phyloP scores from a whole-genome alignment of 2,329 filamentous ascomycete genomes.

The Epichloe gansuensis region DNA sequence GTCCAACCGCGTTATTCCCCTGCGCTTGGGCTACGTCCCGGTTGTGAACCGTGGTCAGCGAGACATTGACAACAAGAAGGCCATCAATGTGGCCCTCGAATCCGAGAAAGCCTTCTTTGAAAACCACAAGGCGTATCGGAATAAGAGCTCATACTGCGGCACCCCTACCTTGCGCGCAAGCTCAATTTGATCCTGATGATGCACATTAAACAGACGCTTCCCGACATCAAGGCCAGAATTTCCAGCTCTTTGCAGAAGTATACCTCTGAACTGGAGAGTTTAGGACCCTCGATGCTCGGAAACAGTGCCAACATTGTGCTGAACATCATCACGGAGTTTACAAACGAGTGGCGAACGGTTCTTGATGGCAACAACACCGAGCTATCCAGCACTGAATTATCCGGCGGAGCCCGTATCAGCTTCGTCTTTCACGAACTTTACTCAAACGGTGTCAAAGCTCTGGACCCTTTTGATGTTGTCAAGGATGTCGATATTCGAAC shows the following conservation, averaged over 20 bases:
- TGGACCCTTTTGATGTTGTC: constrained; percentile 94
- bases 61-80: constrained; percentile 97
- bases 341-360: constrained; percentile 92
- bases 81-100: constrained; percentile 81
- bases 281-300: constrained; percentile 90
- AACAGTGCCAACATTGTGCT: constrained; percentile 94
- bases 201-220: constrained; percentile 99
- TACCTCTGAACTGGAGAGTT: constrained; percentile 60
- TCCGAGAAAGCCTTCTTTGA: constrained; percentile 96
- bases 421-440: constrained; percentile 99
- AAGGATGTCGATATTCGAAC: constrained; percentile 97
- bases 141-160: constrained; percentile 97
- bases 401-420: constrained; percentile 93
- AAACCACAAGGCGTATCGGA: constrained; percentile 94
- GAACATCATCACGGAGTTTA: constrained; percentile 98
- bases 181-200: constrained; percentile 99
- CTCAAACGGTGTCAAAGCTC: constrained; percentile 91
- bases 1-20: constrained; percentile 89
- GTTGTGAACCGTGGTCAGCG: constrained; percentile 96
- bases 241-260: constrained; percentile 92
- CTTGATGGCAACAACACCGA: constrained; percentile 95
- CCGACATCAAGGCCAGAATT: constrained; percentile 96
- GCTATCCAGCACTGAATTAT: constrained; percentile 85
- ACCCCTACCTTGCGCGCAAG: constrained; percentile 92
- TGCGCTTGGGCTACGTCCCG: constrained; percentile 89